phyloP scores from a whole-genome alignment of 108 stramenopile genomes.

The Cyclotella choctawhatcheeana region DNA sequence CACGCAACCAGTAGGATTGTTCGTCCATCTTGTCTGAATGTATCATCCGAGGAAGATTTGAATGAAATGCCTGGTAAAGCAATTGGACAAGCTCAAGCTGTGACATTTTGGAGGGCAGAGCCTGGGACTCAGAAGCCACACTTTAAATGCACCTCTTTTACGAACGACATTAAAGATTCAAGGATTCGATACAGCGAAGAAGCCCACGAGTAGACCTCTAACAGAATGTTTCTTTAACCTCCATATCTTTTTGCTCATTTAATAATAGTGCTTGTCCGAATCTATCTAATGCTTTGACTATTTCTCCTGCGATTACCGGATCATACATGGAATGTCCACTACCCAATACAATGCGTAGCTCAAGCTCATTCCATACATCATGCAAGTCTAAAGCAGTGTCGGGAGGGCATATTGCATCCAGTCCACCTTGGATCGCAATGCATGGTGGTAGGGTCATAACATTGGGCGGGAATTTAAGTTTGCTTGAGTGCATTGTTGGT shows the following conservation, averaged over 20 bases:
- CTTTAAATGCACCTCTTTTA: constrained; percentile 11
- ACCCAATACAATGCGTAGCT: constrained; percentile 63
- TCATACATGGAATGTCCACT: constrained; percentile 88
- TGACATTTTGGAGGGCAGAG: constrained; percentile 16
- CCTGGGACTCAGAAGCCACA: constrained; percentile 3
- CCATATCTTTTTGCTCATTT: not conserved
- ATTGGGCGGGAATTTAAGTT: too few species aligned
- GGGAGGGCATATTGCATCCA: constrained; percentile 76
- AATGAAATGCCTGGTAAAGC: constrained; percentile 2
- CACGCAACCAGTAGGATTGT: not conserved
- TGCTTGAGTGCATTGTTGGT: not conserved
- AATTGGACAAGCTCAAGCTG: constrained; percentile 16
- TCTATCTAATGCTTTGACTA: constrained; percentile 72
- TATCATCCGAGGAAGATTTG: constrained; percentile 22
- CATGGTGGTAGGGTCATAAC: constrained; percentile 55
- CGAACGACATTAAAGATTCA: constrained; percentile 21
- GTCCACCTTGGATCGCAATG: constrained; percentile 77
- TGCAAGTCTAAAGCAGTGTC: constrained; percentile 76
- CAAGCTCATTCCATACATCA: constrained; percentile 59
- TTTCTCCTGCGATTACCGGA: constrained; percentile 62
- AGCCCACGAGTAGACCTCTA: too few species aligned
- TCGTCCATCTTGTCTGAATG: constrained; percentile 18
- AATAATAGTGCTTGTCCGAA: constrained; percentile 39
- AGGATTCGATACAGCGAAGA: constrained; percentile 4
- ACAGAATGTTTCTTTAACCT: too few species aligned